phyloP scores from a whole-genome alignment of 225 moss, liverwort and hornwort genomes.

The Sphagnum tenellum region DNA sequence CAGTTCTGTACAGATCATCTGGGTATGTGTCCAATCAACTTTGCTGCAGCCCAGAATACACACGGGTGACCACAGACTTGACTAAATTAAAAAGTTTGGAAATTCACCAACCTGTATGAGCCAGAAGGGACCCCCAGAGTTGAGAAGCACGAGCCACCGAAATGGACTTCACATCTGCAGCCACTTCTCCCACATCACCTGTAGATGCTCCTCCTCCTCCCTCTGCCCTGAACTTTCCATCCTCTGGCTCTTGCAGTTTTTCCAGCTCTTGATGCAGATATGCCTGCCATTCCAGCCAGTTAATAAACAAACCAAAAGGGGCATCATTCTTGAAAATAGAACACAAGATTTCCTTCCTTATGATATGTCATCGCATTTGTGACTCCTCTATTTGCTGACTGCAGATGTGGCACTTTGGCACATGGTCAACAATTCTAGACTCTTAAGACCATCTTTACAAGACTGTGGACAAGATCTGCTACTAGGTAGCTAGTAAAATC shows the following conservation, averaged over 20 bases:
- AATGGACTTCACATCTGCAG: slow-evolving; percentile 40
- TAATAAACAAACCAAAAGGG: background rate
- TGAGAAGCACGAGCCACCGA: slow-evolving; percentile 66
- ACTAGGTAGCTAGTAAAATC: too few species aligned
- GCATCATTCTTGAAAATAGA: too few species aligned
- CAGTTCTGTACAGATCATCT: too few species aligned
- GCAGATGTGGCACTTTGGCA: background rate
- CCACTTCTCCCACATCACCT: slow-evolving; percentile 24
- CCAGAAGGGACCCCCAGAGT: slow-evolving; percentile 80
- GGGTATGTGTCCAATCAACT: too few species aligned
- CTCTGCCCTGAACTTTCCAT: slow-evolving; percentile 45
- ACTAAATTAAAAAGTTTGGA: too few species aligned
- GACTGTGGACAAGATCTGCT: too few species aligned
- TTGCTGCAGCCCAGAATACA: too few species aligned
- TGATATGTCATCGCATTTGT: too few species aligned
- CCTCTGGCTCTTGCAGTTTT: slow-evolving; percentile 59
- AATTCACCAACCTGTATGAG: slow-evolving; percentile 61
- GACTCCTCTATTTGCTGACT: background rate
- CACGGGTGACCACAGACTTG: too few species aligned
- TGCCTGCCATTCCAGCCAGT: slow-evolving; percentile 33
- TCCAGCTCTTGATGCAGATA: slow-evolving; percentile 88
- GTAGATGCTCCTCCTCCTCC: slow-evolving; percentile 48
- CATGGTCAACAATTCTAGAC: too few species aligned
- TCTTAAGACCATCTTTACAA: too few species aligned
- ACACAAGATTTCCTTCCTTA: too few species aligned